Percentiles rank a stretch among this genome's conserved stretches.
Evolutionary conservation across 441 rosid species (phyloP).

Genomic region (Caryocar brasiliense): DNA sequence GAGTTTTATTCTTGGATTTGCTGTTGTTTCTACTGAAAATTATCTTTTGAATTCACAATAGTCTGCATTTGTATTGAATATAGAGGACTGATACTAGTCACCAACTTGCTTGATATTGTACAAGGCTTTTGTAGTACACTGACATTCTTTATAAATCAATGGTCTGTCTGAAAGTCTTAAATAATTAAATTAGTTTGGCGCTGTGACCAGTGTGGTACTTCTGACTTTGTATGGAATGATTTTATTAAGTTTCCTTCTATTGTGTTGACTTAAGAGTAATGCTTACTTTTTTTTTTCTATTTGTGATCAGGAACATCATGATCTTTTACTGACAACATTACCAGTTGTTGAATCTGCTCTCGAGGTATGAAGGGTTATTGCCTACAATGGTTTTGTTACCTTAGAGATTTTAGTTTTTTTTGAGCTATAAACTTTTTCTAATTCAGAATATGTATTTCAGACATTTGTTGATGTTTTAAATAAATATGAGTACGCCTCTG

Average conservation of each 20-base stretch:
- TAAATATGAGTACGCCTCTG: slow-evolving; percentile 70
- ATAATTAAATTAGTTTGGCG: slow-evolving; percentile 2
- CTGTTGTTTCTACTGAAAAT: not conserved
- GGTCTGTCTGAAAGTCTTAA: slow-evolving; percentile 2
- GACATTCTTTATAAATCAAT: slow-evolving; percentile 1
- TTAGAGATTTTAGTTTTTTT: slow-evolving; percentile 8
- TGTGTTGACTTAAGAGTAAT: slow-evolving; percentile 8
- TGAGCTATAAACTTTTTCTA: slow-evolving; percentile 14
- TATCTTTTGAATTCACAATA: not conserved
- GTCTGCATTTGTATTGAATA: not conserved
- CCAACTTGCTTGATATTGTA: not conserved
- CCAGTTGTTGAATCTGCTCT: slow-evolving; percentile 81
- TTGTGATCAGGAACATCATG: slow-evolving; percentile 81
- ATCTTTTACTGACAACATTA: slow-evolving; percentile 66
- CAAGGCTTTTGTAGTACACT: not conserved
- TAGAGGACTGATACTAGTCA: not conserved
- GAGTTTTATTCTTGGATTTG: not conserved
- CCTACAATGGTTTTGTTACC: slow-evolving; percentile 14
- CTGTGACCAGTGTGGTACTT: slow-evolving; percentile 10
- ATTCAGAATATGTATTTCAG: slow-evolving; percentile 40
- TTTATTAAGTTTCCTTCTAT: slow-evolving; percentile 1
- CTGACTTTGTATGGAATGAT: not conserved
- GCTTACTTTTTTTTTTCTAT: slow-evolving; percentile 10
- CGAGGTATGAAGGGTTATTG: slow-evolving; percentile 50
- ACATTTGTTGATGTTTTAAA: slow-evolving; percentile 64